Conservation (phyloP, 768 basidiomycete genomes). For the Lentinula boryana region DNA sequence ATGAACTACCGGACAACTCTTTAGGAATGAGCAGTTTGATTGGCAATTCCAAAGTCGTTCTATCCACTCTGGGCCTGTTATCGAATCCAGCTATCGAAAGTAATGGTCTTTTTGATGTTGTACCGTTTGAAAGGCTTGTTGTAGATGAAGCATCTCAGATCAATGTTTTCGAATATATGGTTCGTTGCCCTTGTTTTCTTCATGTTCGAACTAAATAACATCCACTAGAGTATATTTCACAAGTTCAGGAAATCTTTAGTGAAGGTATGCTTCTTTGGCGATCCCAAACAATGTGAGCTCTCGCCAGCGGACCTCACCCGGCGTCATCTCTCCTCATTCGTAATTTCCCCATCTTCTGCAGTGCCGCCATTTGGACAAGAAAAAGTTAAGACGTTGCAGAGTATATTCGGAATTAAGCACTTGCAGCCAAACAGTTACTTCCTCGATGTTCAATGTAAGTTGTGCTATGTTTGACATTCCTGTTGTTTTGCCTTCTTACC, state of each 20-base stretch:
- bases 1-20: conserved; percentile 27
- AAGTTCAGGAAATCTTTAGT: conserved; percentile 27
- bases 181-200: conserved; percentile 12
- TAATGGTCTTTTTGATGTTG: conserved; percentile 24
- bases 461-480: neutral
- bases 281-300: conserved; percentile 44
- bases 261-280: conserved; percentile 48
- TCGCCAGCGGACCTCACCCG: neutral
- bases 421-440: conserved; percentile 26
- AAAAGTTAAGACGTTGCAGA: conserved; percentile 20
- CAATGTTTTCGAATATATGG: conserved; percentile 41
- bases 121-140: conserved; percentile 41
- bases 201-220: neutral
- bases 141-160: conserved; percentile 56
- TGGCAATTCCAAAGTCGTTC: conserved; percentile 25
- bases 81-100: conserved; percentile 35
- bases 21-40: conserved; percentile 21
- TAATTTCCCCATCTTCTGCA: conserved; percentile 13
- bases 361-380: conserved; percentile 50
- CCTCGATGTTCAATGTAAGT: conserved; percentile 43
- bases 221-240: conserved; percentile 37
- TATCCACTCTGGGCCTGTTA: conserved; percentile 47
- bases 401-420: conserved; percentile 31
- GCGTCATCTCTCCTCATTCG: neutral
- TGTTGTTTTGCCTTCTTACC: too few species aligned